phyloP scores from a whole-genome alignment of 352 stramenopile species.

The Thraustochytrium sp. region DNA sequence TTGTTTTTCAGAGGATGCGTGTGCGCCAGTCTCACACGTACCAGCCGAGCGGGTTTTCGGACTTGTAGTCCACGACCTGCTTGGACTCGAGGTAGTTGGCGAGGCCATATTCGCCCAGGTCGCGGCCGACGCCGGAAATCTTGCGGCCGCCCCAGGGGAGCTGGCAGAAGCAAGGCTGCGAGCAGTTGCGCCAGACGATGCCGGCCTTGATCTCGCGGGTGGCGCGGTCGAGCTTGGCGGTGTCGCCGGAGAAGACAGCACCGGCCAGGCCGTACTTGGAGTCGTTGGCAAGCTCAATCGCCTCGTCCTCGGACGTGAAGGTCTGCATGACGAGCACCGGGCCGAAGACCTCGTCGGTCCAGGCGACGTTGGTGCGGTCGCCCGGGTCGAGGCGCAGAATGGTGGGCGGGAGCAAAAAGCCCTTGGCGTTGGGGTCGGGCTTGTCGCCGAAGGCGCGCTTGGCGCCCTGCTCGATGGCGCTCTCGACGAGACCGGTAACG shows the following conservation, averaged over 20 bases:
- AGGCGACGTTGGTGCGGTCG: conserved; percentile 71
- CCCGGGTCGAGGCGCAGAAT: conserved; percentile 62
- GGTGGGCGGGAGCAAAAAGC: conserved; percentile 77
- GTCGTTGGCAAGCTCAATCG: conserved; percentile 59
- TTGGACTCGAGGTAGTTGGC: conserved; percentile 81
- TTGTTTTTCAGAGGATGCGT: no score
- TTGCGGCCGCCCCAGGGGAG: conserved; percentile 83
- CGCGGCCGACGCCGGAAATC: conserved; percentile 77
- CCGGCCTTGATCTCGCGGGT: conserved; percentile 64
- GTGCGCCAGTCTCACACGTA: no score
- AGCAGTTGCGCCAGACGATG: conserved; percentile 79
- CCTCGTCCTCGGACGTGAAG: conserved; percentile 74
- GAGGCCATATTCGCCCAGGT: conserved; percentile 78
- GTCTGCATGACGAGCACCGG: conserved; percentile 72
- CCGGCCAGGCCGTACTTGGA: conserved; percentile 71
- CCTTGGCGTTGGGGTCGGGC: conserved; percentile 59
- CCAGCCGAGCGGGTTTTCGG: conserved; percentile 66
- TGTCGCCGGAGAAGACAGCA: conserved; percentile 72
- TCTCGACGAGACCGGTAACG: conserved; percentile 60
- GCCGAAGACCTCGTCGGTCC: conserved; percentile 68
- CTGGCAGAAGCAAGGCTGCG: conserved; percentile 68
- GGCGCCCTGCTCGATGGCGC: conserved; percentile 68
- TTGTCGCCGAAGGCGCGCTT: conserved; percentile 72
- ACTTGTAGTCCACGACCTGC: conserved; percentile 66
- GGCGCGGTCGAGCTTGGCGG: conserved; percentile 64